phyloP scores from a whole-genome alignment of 352 stramenopile genomes.

The Phytophthora lateralis region DNA sequence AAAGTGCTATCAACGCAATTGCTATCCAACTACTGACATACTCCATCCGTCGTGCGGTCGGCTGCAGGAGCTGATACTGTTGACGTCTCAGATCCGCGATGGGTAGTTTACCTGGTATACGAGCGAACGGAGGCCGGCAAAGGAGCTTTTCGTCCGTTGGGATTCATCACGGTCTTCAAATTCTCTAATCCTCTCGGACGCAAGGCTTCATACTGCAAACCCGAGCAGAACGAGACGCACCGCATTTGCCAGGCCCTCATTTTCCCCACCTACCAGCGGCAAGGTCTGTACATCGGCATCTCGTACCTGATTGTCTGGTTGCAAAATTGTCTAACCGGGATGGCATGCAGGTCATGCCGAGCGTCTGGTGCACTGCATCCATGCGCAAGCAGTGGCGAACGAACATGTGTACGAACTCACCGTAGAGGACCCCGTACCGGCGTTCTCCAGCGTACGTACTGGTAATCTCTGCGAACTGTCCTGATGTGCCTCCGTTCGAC shows the following conservation, averaged over 20 bases:
- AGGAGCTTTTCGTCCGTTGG: slow-evolving; percentile 47
- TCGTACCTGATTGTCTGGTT: not conserved
- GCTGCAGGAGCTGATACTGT: slow-evolving; percentile 64
- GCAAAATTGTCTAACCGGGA: slow-evolving; percentile 4
- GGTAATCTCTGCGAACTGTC: slow-evolving; percentile 5
- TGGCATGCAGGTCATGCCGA: slow-evolving; percentile 63
- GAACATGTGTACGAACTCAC: slow-evolving; percentile 80
- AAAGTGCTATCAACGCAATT: not conserved
- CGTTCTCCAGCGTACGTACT: slow-evolving; percentile 69
- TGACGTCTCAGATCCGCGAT: slow-evolving; percentile 75
- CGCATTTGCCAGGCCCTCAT: slow-evolving; percentile 87
- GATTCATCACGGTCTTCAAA: slow-evolving; percentile 85
- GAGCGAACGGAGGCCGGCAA: slow-evolving; percentile 34
- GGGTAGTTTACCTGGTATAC: slow-evolving; percentile 83
- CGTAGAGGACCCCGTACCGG: slow-evolving; percentile 83
- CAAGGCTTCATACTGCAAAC: slow-evolving; percentile 43
- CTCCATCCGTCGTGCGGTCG: not conserved
- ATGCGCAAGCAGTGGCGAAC: slow-evolving; percentile 55
- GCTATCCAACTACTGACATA: not conserved
- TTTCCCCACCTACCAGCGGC: slow-evolving; percentile 78
- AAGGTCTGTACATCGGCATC: slow-evolving; percentile 43
- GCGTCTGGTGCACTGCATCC: slow-evolving; percentile 72
- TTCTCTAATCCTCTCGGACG: slow-evolving; percentile 79
- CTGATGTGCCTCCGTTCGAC: slow-evolving; percentile 2
- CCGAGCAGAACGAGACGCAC: slow-evolving; percentile 66